Evolutionary conservation across 768 basidiomycete species (phyloP), one percentile per base, ranked within the genome.

Genomic region (Boletus insuetus): DNA sequence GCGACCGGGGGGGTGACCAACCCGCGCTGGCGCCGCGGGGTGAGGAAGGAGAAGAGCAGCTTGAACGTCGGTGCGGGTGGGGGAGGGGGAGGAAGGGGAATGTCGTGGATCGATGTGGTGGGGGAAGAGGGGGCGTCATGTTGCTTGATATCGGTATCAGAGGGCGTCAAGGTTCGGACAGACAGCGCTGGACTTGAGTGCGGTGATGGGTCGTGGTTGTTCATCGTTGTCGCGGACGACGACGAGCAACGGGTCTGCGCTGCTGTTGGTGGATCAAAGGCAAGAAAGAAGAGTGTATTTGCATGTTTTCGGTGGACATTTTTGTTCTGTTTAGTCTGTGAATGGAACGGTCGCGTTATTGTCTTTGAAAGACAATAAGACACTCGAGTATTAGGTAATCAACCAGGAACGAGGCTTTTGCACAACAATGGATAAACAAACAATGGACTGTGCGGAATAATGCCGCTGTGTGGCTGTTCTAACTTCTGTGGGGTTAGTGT

Each of bases 21-120:
- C 9, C 67, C 68, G 49, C 84, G 66, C 63, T 79, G 65, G 59
- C 89, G 85, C 47, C 79, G 76, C 12, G 76, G 73, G 1, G 84
- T 75, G 58, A 86, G 74, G 63, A 86, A 79, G 11, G 83, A 81
- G 66, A 89, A 92, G 51, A 93, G 80, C 7, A 86, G 77, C 41
- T 77, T 74, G 58, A 89, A 75, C 1, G 83, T 81, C 0, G 88
- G 85, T 52, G 74, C 63, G 6, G 77, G 74, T 32, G 75, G 50
- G 17, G 58, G 74, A 26, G 74, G 49, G 17, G 57, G 20, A 12
- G 67, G 54, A 41, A 60, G 59, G 38, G 63, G 55, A 24, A 64
- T 53, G 38, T 63, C 55, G 17, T 59, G 54, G 12, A 65, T 31
- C 39, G 62, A 64, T 3, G 56, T 7, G 3, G 49, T 54, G 5